Conservation (phyloP, 352 stramenopile species). For the Phytophthora uliginosa region DNA sequence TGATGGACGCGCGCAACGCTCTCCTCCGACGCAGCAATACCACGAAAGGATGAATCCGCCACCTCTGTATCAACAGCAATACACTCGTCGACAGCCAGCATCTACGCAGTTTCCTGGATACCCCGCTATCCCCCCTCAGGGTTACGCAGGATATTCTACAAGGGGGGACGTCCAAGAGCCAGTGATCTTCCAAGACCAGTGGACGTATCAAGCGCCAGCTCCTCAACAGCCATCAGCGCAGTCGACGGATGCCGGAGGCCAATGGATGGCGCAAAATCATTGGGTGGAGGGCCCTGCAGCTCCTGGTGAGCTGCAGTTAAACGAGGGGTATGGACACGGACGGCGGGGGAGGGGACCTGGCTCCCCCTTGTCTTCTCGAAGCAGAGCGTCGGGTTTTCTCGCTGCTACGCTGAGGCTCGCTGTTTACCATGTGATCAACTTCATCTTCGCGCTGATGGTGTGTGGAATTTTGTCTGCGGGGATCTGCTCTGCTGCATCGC, state of each 20-base stretch:
- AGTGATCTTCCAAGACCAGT: constrained; percentile 10
- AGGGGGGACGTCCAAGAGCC: constrained; percentile 2
- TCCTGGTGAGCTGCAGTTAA: background rate
- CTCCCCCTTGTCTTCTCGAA: background rate
- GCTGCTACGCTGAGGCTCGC: constrained; percentile 53
- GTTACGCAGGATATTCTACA: constrained; percentile 7
- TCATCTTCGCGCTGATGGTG: constrained; percentile 57
- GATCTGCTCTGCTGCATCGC: constrained; percentile 46
- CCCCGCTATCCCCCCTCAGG: constrained; percentile 3
- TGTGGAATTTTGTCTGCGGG: constrained; percentile 60
- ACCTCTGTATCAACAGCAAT: constrained; percentile 13
- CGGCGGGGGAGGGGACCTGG: constrained; percentile 5
- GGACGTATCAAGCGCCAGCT: constrained; percentile 7
- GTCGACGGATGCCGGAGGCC: constrained; percentile 11
- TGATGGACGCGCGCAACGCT: constrained; percentile 18
- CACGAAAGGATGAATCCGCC: background rate
- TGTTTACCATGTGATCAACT: constrained; percentile 69
- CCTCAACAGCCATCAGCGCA: constrained; percentile 16
- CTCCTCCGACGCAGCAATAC: constrained; percentile 1
- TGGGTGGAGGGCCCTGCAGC: constrained; percentile 12
- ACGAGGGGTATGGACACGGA: background rate
- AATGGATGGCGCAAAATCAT: constrained; percentile 24
- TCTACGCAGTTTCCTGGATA: constrained; percentile 5
- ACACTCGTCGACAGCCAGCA: constrained; percentile 4
- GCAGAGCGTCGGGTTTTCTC: constrained; percentile 23